Percentiles rank a stretch among this genome's conserved stretches.
Evolutionary conservation across 441 rosid species (phyloP).

Genomic region (Hypseocharis bilobata): DNA sequence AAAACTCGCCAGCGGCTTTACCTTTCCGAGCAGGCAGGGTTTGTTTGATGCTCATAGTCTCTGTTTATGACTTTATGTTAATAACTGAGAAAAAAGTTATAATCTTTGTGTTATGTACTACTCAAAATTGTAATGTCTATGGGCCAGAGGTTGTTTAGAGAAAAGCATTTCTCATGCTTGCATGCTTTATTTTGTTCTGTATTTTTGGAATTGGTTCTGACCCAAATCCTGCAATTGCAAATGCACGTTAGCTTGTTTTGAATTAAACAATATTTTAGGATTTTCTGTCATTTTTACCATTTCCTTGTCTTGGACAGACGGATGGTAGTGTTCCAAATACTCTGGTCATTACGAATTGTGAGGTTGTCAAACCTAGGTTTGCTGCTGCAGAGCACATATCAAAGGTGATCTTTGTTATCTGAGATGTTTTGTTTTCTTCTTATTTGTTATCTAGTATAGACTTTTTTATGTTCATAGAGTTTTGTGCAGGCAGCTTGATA

Average conservation of each 20-base stretch:
- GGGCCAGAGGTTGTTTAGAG: not conserved
- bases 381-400: conserved; percentile 97
- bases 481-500: not conserved
- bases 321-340: conserved; percentile 98
- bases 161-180: not conserved
- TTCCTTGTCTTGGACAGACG: conserved; percentile 46
- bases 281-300: conserved; percentile 5
- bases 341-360: conserved; percentile 84
- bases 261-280: no score
- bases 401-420: conserved; percentile 41
- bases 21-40: conserved; percentile 79
- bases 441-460: not conserved
- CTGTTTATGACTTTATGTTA: not conserved
- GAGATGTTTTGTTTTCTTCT: not conserved
- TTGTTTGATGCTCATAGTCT: not conserved
- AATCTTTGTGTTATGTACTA: not conserved
- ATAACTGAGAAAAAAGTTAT: not conserved
- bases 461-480: not conserved
- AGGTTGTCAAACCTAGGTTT: conserved; percentile 90
- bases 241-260: not conserved
- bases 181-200: not conserved
- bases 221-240: not conserved
- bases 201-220: not conserved
- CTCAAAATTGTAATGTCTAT: not conserved
- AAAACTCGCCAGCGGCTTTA: conserved; percentile 95